These are phyloP conservation scores for Bassia scoparia DNA, from an alignment of 148 eudicot species.

Conservation along the genomic window DNA sequence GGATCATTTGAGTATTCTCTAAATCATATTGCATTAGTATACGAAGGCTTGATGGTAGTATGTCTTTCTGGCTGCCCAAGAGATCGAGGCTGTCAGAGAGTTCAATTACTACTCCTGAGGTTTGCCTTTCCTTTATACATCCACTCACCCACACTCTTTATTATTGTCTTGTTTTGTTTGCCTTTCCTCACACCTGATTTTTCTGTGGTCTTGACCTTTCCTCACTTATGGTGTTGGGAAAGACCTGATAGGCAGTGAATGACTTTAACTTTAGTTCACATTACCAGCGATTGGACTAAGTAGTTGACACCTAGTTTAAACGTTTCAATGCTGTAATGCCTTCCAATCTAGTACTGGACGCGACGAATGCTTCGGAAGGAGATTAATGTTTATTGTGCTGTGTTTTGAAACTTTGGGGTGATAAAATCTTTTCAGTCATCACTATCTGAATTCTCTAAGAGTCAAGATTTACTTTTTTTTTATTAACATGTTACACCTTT, in stretches of 20 bases:
- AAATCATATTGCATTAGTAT: slow-evolving; percentile 43
- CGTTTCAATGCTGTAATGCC: not conserved
- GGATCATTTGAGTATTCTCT: slow-evolving; percentile 63
- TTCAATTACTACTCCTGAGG: slow-evolving; percentile 88
- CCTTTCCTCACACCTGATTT: not conserved
- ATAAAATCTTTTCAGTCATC: no score
- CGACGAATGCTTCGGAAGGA: not conserved
- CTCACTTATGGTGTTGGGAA: not conserved
- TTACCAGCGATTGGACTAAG: not conserved
- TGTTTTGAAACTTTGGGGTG: no score
- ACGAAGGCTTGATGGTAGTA: slow-evolving; percentile 97
- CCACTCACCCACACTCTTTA: not conserved
- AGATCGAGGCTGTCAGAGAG: slow-evolving; percentile 96
- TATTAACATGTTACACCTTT: no score
- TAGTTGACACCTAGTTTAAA: not conserved
- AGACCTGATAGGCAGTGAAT: not conserved
- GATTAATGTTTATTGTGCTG: no score
- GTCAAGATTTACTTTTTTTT: no score
- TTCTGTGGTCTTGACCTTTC: not conserved
- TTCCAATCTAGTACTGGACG: not conserved
- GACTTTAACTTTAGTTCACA: not conserved
- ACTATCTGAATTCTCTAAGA: no score
- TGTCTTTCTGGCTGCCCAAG: slow-evolving; percentile 77
- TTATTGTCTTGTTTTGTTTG: not conserved
- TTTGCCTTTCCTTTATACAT: slow-evolving; percentile 31